Conservation (phyloP, 2,329 filamentous ascomycete species). For the Colletotrichum tabaci region DNA sequence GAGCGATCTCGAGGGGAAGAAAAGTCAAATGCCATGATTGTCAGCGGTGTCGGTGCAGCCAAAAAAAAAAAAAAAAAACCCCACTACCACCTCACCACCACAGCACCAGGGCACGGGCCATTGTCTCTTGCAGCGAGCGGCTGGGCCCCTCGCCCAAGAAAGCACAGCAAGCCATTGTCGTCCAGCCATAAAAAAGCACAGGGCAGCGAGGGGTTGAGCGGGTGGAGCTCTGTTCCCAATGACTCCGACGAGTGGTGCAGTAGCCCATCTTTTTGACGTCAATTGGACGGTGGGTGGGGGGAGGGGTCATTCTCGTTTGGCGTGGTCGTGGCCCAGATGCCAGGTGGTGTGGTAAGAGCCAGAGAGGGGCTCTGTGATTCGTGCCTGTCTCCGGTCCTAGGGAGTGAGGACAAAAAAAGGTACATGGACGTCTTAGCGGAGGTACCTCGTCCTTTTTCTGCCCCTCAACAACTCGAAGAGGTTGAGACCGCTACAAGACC, state of each 20-base stretch:
- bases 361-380: slow-evolving; percentile 31
- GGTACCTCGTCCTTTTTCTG: slow-evolving; percentile 16
- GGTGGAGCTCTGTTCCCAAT: slow-evolving; percentile 14
- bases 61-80: background rate
- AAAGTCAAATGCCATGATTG: slow-evolving; percentile 39
- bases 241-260: slow-evolving; percentile 21
- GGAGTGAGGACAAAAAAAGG: background rate
- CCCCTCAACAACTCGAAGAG: slow-evolving; percentile 21
- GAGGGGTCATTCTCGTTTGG: slow-evolving; percentile 40
- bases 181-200: slow-evolving; percentile 17
- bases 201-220: slow-evolving; percentile 15
- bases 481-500: slow-evolving; percentile 16
- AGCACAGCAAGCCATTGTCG: background rate
- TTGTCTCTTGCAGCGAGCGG: background rate
- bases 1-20: slow-evolving; percentile 34
- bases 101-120: background rate
- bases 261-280: slow-evolving; percentile 38
- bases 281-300: slow-evolving; percentile 38
- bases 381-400: background rate
- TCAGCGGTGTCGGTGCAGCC: slow-evolving; percentile 23
- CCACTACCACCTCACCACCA: background rate
- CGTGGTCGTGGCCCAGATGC: slow-evolving; percentile 8
- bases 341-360: slow-evolving; percentile 6
- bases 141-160: slow-evolving; percentile 8
- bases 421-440: slow-evolving; percentile 3